These are phyloP conservation scores for Chloris gayana DNA, from an alignment of 176 grass and related monocot genomes.

Conservation along the genomic window DNA sequence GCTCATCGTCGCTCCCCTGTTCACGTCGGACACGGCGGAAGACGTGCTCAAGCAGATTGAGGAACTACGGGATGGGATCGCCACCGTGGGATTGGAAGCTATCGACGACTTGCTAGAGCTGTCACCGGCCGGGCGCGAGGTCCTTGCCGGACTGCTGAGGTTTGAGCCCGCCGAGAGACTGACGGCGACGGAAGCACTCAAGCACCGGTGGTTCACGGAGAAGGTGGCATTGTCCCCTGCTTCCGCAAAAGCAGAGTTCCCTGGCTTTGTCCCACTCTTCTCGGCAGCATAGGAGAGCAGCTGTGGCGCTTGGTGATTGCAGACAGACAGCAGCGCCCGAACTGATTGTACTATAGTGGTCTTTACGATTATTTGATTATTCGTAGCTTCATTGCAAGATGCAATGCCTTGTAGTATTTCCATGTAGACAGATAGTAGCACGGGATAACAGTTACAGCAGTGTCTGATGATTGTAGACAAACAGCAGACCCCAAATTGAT, in stretches of 20 bases:
- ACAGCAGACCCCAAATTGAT: no score
- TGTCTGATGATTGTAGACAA: no score
- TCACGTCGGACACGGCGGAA: conserved; percentile 15
- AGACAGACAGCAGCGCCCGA: no score
- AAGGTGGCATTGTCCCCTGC: not conserved
- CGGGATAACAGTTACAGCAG: no score
- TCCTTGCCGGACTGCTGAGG: conserved; percentile 41
- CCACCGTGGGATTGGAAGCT: not conserved
- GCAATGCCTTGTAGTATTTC: no score
- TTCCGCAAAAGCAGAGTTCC: not conserved
- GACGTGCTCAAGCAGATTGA: not conserved
- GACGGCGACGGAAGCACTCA: not conserved
- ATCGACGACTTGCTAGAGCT: not conserved
- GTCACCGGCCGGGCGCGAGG: not conserved
- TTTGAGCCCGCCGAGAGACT: conserved; percentile 18
- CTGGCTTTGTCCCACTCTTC: not conserved
- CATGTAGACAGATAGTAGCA: no score
- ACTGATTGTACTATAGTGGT: no score
- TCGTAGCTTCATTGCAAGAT: no score
- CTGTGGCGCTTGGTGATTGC: no score
- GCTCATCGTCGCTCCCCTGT: conserved; percentile 9
- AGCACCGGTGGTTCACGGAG: conserved; percentile 6
- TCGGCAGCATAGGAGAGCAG: not conserved
- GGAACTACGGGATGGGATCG: not conserved
- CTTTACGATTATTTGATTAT: no score